phyloP scores from a whole-genome alignment of 257 asterid species.

The Solanum sejunctum region DNA sequence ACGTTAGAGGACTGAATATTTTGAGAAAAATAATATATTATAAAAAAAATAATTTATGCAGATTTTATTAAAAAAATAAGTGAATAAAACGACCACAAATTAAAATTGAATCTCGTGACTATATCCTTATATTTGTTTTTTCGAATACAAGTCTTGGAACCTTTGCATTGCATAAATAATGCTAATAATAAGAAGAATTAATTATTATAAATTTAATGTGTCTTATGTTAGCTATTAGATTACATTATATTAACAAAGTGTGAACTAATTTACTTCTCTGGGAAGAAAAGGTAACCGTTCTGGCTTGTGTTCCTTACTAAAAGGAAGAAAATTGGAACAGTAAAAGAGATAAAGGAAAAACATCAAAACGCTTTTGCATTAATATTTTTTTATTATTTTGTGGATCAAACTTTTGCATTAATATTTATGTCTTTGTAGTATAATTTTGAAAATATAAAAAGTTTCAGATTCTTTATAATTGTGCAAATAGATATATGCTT shows the following conservation, averaged over 20 bases:
- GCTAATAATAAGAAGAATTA: not conserved
- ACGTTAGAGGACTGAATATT: too few relatives aligned
- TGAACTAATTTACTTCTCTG: not conserved
- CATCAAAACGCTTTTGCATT: not conserved
- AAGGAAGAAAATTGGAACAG: not conserved
- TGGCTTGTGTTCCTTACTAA: not conserved
- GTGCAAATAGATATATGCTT: not conserved
- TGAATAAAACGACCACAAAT: too few relatives aligned
- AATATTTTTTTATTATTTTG: not conserved
- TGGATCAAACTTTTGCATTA: too few relatives aligned
- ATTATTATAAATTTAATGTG: not conserved
- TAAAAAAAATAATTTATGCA: too few relatives aligned
- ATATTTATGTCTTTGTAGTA: not conserved
- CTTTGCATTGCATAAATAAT: not conserved
- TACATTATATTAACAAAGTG: not conserved
- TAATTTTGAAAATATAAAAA: not conserved
- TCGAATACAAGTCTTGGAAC: not conserved
- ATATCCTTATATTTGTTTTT: not conserved
- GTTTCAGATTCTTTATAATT: not conserved
- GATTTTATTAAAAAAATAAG: too few relatives aligned
- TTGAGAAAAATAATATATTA: too few relatives aligned
- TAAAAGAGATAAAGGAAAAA: not conserved
- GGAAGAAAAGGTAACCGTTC: not conserved
- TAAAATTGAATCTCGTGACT: not conserved
- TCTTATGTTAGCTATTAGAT: not conserved